Base-by-base conservation (phyloP, 495 filamentous ascomycete species). In the Trichocladium uniseriatum region DNA sequence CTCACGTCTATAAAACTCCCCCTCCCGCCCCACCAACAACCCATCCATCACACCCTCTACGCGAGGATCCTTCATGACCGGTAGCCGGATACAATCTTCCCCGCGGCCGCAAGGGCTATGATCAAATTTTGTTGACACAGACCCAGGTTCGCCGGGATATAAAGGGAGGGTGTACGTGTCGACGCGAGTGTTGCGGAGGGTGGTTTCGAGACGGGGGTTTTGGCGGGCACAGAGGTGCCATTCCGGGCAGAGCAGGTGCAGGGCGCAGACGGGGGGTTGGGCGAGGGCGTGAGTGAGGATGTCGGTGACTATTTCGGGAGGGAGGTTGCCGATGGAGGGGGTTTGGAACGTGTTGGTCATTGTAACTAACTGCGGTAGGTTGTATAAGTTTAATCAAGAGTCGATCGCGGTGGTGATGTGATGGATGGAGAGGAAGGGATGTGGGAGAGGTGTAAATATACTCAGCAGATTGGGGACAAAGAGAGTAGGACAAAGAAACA, bases 101-200 rank as follows among this genome's bases (percentile, higher is more conserved):
- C 9, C 10, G 5, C 6, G 6, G 15, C 32, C 16, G 19, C 24
- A 8, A 8, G 4, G 24, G 24, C 24, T 8, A 27, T 54, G 51
- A 27, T 35, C 31, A 31, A 55, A 55, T 0, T 6, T 38, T 2
- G 46, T 50, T 0, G 40, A 21, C 34, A 55, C n/a, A 6, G 2
- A 5, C 15, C 41, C 22, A n/a, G n/a, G n/a, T n/a, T n/a, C n/a
- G n/a, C n/a, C n/a, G n/a, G n/a, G n/a, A n/a, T n/a, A n/a, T n/a
- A n/a, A n/a, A n/a, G 48, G 53, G 0, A 48, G 24, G 34, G 15
- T 44, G 44, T 58, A 58, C 4, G 28, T 48, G 28, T 55, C 48
- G 29, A 51, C 43, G 41, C 52, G 49, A 11, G 40, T 39, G 37
- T 14, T 38, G 29, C 47, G 43, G n/a, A 48, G 16, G 24, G 48